phyloP scores from a whole-genome alignment of 768 basidiomycete genomes.

The Amanita polypyramis region DNA sequence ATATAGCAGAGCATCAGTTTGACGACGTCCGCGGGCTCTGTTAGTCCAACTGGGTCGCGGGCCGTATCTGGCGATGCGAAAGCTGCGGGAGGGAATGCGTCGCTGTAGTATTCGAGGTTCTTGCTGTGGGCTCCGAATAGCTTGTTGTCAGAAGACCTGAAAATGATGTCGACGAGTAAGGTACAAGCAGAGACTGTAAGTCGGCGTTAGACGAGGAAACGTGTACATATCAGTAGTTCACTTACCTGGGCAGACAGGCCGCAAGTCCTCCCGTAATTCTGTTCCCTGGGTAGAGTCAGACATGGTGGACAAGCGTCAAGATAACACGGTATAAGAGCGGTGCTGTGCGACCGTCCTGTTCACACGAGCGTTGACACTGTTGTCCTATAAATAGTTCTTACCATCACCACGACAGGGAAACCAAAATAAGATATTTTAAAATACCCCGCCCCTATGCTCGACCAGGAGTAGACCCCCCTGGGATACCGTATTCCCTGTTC shows the following conservation, averaged over 20 bases:
- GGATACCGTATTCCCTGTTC: too few species aligned
- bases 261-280: too few species aligned
- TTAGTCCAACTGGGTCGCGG: neutral
- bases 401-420: too few species aligned
- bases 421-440: too few species aligned
- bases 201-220: too few species aligned
- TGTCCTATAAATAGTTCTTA: too few species aligned
- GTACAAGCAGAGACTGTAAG: neutral
- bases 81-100: slow-evolving; percentile 4
- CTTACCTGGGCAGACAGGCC: neutral
- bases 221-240: neutral
- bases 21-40: neutral
- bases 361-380: too few species aligned
- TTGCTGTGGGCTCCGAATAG: slow-evolving; percentile 7
- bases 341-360: too few species aligned
- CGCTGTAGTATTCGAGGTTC: neutral
- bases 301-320: neutral
- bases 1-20: neutral
- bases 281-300: neutral
- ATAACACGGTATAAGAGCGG: too few species aligned
- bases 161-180: neutral
- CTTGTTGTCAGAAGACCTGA: slow-evolving; percentile 4
- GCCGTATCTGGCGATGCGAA: neutral
- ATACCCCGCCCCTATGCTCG: too few species aligned
- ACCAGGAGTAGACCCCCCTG: too few species aligned